Evolutionary conservation across 2,329 filamentous ascomycete genomes (phyloP), one percentile per base, ranked within the genome.

Genomic region (Anthostomella pinea): DNA sequence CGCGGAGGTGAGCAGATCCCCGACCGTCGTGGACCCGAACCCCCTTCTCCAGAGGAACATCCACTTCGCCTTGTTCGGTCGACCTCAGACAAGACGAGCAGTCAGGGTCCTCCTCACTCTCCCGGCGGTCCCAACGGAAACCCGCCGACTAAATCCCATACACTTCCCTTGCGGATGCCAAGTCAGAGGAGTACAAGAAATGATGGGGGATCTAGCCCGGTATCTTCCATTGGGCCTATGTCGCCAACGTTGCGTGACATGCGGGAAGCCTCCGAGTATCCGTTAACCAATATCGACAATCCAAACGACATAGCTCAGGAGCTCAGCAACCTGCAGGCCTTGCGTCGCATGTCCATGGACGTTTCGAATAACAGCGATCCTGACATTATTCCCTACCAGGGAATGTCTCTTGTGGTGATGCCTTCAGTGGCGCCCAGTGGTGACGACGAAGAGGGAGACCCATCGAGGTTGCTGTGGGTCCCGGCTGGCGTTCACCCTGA

Each of bases 321-420:
- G 66, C 69, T 96, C 52, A 94, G 85, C 69, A 96, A 95, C 57
- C 67, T 96, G 43, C 89, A 95, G 62, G 90, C 90, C 2, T 77
- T 96, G 45, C 79, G 90, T 51, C 80, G 90, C 48, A 87, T 96
- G 81, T 95, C 90, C 14, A 95, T 96, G 89, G 90, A 94, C 59
- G 87, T 95, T 51, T 79, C 67, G 67, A 95, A 78, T 46, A 77
- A 69, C 28, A 77, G 73, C 43, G 81, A 85, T 50, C 81, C 87
- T 1, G 87, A 94, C 59, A 70, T 94, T 48, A 81, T 87, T 10
- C 83, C 83, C 2, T 87, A 85, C 56, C 76, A 77, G 36, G 72
- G 72, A 33, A 70, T 80, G 58, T 75, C 75, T 5, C 66, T 81
- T 24, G 77, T 85, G 56, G 78, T 83, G 26, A 83, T 87, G 66